Conservation (phyloP, 345 rosid species). For the Anacardium occidentale region DNA sequence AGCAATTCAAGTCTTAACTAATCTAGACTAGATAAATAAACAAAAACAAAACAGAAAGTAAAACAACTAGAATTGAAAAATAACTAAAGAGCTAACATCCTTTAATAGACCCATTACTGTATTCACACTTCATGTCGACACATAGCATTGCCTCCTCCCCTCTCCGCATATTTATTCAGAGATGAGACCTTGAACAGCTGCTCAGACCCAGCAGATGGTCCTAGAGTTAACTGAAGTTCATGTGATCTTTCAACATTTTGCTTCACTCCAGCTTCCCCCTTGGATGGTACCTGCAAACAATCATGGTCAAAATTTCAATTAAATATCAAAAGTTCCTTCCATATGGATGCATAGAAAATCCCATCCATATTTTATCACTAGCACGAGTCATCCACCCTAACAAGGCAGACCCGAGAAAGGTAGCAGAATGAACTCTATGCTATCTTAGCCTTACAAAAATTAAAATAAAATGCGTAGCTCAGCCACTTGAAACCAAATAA, state of each 20-base stretch:
- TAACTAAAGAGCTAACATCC: background rate
- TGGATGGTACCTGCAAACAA: slow-evolving; percentile 13
- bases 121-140: slow-evolving; percentile 21
- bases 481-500: too few species aligned
- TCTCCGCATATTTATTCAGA: background rate
- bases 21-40: background rate
- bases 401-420: too few species aligned
- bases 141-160: background rate
- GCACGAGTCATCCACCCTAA: too few species aligned
- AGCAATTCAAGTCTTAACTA: background rate
- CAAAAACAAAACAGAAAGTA: background rate
- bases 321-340: background rate
- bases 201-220: slow-evolving; percentile 9
- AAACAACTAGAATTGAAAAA: background rate
- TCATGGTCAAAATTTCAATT: background rate
- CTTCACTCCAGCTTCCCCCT: slow-evolving; percentile 6
- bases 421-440: too few species aligned
- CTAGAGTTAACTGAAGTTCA: slow-evolving; percentile 18
- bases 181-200: background rate
- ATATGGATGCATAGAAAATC: too few species aligned
- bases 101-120: background rate
- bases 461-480: too few species aligned
- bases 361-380: too few species aligned
- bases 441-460: too few species aligned
- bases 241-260: slow-evolving; percentile 8